Evolutionary conservation across 129 eudicot genomes (phyloP), one percentile per base, ranked within the genome.

Genomic region (Centella asiatica): DNA sequence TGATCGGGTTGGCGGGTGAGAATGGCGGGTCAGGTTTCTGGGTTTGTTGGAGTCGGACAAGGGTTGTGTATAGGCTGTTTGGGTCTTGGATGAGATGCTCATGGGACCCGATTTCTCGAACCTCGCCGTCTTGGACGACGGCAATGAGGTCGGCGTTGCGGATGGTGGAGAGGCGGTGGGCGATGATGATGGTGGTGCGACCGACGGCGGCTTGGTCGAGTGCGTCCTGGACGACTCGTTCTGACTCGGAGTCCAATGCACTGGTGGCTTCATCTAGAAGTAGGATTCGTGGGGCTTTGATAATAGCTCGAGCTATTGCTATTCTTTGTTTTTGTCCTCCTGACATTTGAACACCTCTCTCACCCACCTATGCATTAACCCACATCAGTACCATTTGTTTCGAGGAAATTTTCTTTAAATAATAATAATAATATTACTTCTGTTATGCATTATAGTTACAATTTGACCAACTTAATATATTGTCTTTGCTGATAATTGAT

Each of bases 241-340:
- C 98, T 0, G 98, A 82, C 60, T 92, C 95, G 0, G 95, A 76
- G 74, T 92, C 98, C 2, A 92, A 74, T 8, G 98, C 96, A 22
- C 98, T 92, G 15, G 98, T 92, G 25, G 98, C 98, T 78, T 92
- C 98, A n/a, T 92, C 96, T 6, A 92, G 82, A 0, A 92, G 78
- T 52, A 92, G 98, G 20, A 92, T 84, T 55, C 84, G 85, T 6
- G 98, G 98, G 18, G 85, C 74, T 70, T 83, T 85, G 51, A 92
- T 82, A 48, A 92, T 69, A 46, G 98, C 96, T 64, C 98, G 77
- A 0, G 96, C 95, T 46, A 92, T 87, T 1, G 96, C 90, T 15
- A 92, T 92, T 71, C 98, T 80, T 66, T 92, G 98, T 72, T 92
- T 92, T 69, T 92, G 95, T 26, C 98, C 98, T 19, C 98, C 98